Base-by-base conservation (phyloP, 2,329 filamentous ascomycete species). In the Diaporthe nobilis region DNA sequence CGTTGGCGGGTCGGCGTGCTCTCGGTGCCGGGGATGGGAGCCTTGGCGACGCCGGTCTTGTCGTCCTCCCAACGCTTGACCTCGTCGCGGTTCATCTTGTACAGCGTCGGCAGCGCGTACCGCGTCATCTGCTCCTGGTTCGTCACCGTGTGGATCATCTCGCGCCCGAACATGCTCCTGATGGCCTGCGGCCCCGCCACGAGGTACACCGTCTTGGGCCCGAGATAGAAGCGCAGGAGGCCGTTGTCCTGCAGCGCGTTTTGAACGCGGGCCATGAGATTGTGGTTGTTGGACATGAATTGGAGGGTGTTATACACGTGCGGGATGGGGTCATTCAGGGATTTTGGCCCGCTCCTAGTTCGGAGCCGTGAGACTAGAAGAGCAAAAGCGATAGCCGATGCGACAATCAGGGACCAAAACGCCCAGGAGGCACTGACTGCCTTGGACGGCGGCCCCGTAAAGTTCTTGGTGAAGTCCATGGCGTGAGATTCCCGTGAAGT, bases 31-130 rank as follows among this genome's bases (percentile, higher is more conserved):
- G 72, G 71, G 5, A 71, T 42, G 7, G 78, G 76, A 2, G 51
- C 58, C 42, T 65, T 55, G 12, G 58, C n/a, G 13, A 83, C 79
- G 0, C 87, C 87, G 75, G 79, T 75, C 51, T 78, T 77, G 51
- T 80, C 79, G 13, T 58, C 17, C 28, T 58, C 55, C 55, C 55
- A 58, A 4, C 55, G 55, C 55, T 58, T 34, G 6, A 58, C 5
- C 31, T 58, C 55, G 9, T 58, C 28, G 31, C 28, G 28, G 55
- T 37, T 58, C 55, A 37, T 78, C 55, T 15, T 77, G 60, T 4
- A 74, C 25, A 2, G 63, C 51, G 28, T 77, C 71, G n/a, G 77
- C 71, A 42, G 77, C 37, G 10, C 80, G 15, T 34, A 79, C 42
- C 71, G 78, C 78, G 51, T 76, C 75, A 72, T 80, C 75, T n/a